These are phyloP conservation scores for Magnusiomyces fungicola DNA, from an alignment of 1,139 yeast species.

Conservation along the genomic window DNA sequence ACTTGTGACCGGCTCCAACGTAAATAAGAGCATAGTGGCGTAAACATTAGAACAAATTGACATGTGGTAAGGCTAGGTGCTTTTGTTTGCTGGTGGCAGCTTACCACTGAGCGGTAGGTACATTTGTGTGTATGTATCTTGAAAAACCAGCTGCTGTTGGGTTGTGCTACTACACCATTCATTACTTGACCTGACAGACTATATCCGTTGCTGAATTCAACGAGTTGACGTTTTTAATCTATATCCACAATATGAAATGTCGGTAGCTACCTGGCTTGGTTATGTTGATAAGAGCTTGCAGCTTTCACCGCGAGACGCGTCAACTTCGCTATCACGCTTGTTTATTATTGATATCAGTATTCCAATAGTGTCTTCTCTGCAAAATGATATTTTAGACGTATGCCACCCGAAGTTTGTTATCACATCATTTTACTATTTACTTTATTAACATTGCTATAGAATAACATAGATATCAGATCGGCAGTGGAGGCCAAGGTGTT, in stretches of 20 bases:
- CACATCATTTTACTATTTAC: neutral
- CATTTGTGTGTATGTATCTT: no score
- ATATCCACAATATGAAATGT: conserved; percentile 17
- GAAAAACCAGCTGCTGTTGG: no score
- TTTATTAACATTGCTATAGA: conserved; percentile 4
- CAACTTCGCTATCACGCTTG: conserved; percentile 19
- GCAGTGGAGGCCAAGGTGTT: conserved; percentile 36
- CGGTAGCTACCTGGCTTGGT: conserved; percentile 22
- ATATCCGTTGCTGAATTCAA: no score
- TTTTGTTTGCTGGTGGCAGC: neutral
- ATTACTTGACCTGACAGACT: no score
- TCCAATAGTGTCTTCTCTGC: conserved; percentile 31
- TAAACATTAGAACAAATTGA: neutral
- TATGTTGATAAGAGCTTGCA: conserved; percentile 16
- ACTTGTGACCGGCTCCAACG: no score
- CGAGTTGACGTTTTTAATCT: neutral
- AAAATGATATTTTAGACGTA: conserved; percentile 27
- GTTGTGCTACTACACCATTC: no score
- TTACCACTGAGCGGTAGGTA: no score
- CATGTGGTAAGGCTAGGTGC: neutral
- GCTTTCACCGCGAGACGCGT: conserved; percentile 13
- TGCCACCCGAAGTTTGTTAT: conserved; percentile 2
- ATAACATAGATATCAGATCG: conserved; percentile 21
- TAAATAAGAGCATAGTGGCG: no score
- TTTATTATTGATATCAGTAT: conserved; percentile 25